Base-by-base conservation (phyloP, 163 green algal species). In the Prototheca stagnorum region DNA sequence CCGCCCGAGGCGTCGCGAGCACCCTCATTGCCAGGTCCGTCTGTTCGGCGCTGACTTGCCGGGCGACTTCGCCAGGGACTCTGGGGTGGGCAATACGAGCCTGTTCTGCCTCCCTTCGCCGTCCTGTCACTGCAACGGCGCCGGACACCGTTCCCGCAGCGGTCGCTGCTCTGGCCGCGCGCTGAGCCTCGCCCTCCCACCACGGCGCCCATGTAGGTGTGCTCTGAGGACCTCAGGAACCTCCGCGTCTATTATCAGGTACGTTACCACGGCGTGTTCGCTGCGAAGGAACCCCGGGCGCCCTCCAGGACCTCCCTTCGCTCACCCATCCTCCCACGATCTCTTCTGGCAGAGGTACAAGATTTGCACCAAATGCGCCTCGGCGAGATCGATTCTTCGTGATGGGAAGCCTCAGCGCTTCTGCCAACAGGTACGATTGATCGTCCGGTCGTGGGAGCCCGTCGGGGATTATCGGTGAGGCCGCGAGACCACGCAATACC, bases 341-440 rank as follows among this genome's bases (percentile, higher is more conserved):
- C 36, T 17, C 6, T 15, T n/a, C 9, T 39, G 28, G 12, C 22
- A 39, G 25, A 34, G 47, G 28, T 54, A 54, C 26, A 12, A n/a
- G 12, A 54, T 54, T 31, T 54, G 47, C 47, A 8, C 24, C 5
- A 6, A 17, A 8, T 54, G 47, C 16, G 15, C 26, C 22, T 19
- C 47, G 5, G 15, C 15, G 21, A 31, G 44, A 12, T 33, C 5
- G 6, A 8, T 39, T 5, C 6, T 7, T 6, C 9, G 34, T 6
- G 19, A 54, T 17, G 47, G 47, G 11, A n/a, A n/a, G 15, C 7
- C 8, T 16, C 43, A 35, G 47, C 47, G 47, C 47, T 54, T 54
- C 37, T 54, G 47, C 47, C 47, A 54, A 31, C 47, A 54, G 47
- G 46, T 53, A 20, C 14, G 31, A 17, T 14, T 22, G 19, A 9